Evolutionary conservation across 73 alveolate genomes (phyloP).

Genomic region (Paramecium biaurelia): DNA sequence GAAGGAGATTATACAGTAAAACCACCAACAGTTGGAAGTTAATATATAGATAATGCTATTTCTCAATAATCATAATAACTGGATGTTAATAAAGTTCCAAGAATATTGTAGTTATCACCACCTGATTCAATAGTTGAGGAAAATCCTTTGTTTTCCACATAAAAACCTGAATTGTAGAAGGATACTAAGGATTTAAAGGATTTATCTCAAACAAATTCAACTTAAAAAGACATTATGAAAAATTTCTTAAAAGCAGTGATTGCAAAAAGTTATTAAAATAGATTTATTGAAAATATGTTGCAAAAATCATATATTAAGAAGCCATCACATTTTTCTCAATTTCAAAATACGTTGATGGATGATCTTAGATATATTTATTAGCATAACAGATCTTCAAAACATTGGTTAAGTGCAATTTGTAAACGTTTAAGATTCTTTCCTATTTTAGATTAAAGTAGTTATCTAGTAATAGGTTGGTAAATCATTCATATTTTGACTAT

Average conservation of each 20-base stretch:
- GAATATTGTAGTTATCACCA: background rate
- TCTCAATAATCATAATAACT: background rate
- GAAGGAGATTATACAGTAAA: background rate
- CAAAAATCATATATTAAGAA: background rate
- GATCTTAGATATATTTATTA: background rate
- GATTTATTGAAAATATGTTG: slow-evolving; percentile 25
- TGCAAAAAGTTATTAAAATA: slow-evolving; percentile 31
- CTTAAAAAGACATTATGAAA: background rate
- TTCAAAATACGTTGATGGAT: background rate
- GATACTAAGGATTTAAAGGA: background rate
- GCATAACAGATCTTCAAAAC: background rate
- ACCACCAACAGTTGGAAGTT: slow-evolving; percentile 21
- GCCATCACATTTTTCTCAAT: background rate
- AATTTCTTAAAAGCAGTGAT: background rate
- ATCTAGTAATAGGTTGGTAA: slow-evolving; percentile 16
- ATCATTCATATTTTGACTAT: slow-evolving; percentile 7
- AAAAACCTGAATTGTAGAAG: background rate
- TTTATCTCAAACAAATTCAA: background rate
- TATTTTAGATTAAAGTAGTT: slow-evolving; percentile 16
- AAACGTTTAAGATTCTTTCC: background rate
- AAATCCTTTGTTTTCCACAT: background rate
- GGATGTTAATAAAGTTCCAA: background rate
- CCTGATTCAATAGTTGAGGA: background rate
- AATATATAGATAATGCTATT: background rate
- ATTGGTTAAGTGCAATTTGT: background rate